These are phyloP conservation scores for Cyberlindnera mississippiensis DNA, from an alignment of 805 yeast genomes.

Conservation along the genomic window DNA sequence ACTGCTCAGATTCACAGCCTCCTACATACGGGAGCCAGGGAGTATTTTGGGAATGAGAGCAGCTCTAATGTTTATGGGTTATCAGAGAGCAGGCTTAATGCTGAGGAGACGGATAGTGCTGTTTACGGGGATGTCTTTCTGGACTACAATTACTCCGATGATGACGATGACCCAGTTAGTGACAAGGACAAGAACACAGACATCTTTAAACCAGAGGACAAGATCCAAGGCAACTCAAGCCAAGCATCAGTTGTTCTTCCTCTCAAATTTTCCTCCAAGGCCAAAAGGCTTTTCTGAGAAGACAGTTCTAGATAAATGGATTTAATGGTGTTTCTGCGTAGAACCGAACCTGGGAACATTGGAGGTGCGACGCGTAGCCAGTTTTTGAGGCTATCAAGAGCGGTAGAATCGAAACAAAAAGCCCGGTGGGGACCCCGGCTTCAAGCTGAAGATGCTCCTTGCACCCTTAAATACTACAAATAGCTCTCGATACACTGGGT, in stretches of 20 bases:
- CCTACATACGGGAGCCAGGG: conserved; percentile 1
- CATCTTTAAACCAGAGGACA: background rate
- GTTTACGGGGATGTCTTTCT: conserved; percentile 24
- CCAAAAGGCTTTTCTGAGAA: conserved; percentile 1
- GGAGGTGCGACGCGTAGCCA: background rate
- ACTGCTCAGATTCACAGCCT: conserved; percentile 5
- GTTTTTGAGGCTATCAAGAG: conserved; percentile 15
- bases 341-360: background rate
- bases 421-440: no score
- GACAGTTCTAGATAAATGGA: background rate
- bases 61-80: conserved; percentile 1
- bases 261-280: background rate
- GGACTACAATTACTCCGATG: conserved; percentile 21
- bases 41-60: background rate
- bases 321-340: background rate
- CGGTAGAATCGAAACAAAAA: no score
- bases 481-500: no score
- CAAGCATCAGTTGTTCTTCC: background rate
- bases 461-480: no score
- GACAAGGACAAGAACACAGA: no score
- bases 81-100: background rate
- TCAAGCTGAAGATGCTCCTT: no score
- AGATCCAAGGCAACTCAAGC: background rate
- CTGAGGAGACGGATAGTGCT: conserved; percentile 13
- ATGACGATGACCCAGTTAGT: conserved; percentile 4